Evolutionary conservation across 1,284 basidiomycete species (phyloP), one percentile per base, ranked within the genome.

Genomic region (Lignosus rhinocerotis): DNA sequence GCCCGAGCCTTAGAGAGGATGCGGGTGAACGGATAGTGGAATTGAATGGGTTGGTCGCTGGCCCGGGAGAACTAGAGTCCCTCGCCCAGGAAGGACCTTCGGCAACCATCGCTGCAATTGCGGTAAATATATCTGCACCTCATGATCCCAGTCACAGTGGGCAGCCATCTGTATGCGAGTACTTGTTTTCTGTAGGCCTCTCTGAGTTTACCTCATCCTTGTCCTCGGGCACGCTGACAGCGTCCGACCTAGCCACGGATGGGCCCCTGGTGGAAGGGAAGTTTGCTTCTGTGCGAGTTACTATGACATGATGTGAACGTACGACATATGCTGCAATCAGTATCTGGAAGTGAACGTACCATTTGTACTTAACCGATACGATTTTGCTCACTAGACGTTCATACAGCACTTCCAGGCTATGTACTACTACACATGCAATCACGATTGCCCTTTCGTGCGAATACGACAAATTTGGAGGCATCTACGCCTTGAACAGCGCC

Each of bases 391-490:
- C 2, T 10, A 6, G 16, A n/a, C 2, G 4, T 43, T 43, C 16
- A 3, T 43, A 17, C 16, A 25, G 4, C 25, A 4, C 25, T 11
- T 36, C 34, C 34, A 36, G 34, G 14, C 45, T 32, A 90, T 77
- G 54, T 71, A 73, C 63, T 86, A 86, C 86, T 85, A 86, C 75
- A 77, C 84, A 3, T 77, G 78, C 16, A 88, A 89, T 7, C 86
- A 85, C 5, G 88, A 88, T 7, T 90, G 76, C 5, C 87, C 88
- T 58, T 87, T 82, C 64, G 90, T 88, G 87, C 87, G 64, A 88
- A 90, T 39, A 88, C 79, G 2, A 88, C 87, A 9, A 87, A 83
- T 30, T n/a, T n/a, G n/a, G 87, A 90, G 11, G 87, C 88, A 67
- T 88, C 87, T 3, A 90, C 85, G 4, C 80, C 81, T 68, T 90